Base-by-base conservation (phyloP, 2,329 filamentous ascomycete species). In the Xylaria sp. region DNA sequence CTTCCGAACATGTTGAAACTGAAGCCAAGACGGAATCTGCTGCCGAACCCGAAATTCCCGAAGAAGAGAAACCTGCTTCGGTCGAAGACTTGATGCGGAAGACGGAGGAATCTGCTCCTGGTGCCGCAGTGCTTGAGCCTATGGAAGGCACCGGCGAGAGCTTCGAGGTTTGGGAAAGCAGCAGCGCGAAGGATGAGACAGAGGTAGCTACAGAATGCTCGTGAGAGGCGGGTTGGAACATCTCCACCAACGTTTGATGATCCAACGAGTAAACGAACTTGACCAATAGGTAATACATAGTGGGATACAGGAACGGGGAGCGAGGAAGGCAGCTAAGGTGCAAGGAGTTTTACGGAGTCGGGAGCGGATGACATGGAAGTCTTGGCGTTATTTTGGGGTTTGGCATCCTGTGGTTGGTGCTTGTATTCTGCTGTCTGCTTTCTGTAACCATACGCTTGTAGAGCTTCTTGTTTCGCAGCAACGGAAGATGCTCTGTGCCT, bases 141-240 rank as follows among this genome's bases (percentile, higher is more conserved):
- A 83, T 90, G 5, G 87, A 90, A 63, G 88, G 86, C 56, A 86
- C 87, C 0, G 87, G 85, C 50, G 87, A 89, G 73, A 85, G 81
- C 76, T 89, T 92, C 74, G 89, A 91, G 74, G 84, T 93, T 18
- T 92, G 90, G 90, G 91, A 92, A 79, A 92, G 90, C 76, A 86
- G 84, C 31, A 92, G 89, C 78, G 85, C 86, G 31, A 87, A 88
- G 72, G 90, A 89, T 57, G 90, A 88, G 65, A 75, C 79, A 1
- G 84, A 85, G 66, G 64, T 69, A 10, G 51, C n/a, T 56, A 62
- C 66, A 20, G 66, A 73, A 59, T 78, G 76, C 72, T 78, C 68
- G 75, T 65, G 48, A 25, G 65, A 56, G 31, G 15, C 41, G n/a
- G n/a, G 15, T 54, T 34, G 25, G 25, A 20, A 57, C 31, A 31